Conservation (phyloP, 805 yeast genomes). For the Teunomyces barrocoloradensis region DNA sequence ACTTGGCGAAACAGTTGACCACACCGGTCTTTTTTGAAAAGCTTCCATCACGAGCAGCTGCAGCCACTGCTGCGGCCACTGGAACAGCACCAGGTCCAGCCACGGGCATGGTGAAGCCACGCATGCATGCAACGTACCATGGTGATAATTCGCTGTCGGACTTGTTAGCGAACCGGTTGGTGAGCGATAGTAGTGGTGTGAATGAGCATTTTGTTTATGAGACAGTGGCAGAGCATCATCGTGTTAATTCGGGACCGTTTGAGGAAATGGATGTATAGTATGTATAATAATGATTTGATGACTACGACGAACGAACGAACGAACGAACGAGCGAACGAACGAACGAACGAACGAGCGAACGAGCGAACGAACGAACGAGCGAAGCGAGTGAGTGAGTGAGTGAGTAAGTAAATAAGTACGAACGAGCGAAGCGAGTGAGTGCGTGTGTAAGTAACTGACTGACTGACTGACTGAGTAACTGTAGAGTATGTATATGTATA, state of each 20-base stretch:
- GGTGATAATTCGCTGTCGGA: constrained; percentile 27
- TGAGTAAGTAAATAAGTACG: too few species aligned
- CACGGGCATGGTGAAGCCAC: constrained; percentile 19
- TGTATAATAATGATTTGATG: too few species aligned
- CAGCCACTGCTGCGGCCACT: background rate
- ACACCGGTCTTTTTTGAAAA: constrained; percentile 36
- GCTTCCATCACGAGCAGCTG: constrained; percentile 31
- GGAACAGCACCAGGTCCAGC: constrained; percentile 5
- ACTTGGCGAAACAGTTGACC: constrained; percentile 39
- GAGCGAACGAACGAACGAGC: background rate
- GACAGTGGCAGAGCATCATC: constrained; percentile 5
- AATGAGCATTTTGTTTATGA: constrained; percentile 33
- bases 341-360: too few species aligned
- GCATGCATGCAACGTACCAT: constrained; percentile 5
- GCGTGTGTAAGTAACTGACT: too few species aligned
- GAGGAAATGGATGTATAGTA: background rate
- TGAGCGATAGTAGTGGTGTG: constrained; percentile 21
- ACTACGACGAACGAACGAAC: background rate
- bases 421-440: background rate
- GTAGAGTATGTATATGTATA: too few species aligned
- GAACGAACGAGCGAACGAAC: too few species aligned
- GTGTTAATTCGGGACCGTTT: background rate
- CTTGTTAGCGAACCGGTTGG: constrained; percentile 12
- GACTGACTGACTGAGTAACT: too few species aligned
- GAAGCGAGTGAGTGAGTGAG: too few species aligned